Evolutionary conservation across 108 stramenopile species (phyloP), one percentile per base, ranked within the genome.

Genomic region (Skeletonema grethae): DNA sequence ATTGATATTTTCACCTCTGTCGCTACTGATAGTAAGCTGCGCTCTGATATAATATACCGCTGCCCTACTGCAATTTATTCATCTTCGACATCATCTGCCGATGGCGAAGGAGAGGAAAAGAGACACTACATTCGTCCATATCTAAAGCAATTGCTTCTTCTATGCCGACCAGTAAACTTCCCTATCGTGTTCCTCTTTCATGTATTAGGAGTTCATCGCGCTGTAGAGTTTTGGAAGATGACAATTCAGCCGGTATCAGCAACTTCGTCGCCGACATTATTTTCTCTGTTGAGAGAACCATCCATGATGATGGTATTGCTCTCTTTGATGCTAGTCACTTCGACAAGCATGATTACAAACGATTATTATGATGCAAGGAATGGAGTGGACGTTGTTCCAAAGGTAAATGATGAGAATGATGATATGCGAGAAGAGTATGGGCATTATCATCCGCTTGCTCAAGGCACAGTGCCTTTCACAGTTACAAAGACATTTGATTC

Each of bases 301-400:
- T 61, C 62, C 38, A 86, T 87, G 77, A 32, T 84, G 25, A 58
- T 86, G 59, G 80, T 82, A 35, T 43, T 88, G 61, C 31, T 85
- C 0, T 79, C 85, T 7, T 63, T 91, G 9, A 38, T 91, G 25
- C 69, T 90, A 9, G 85, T 83, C 6, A 86, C 89, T 1, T 76
- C 89, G 10, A 88, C 88, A 30, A 65, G 61, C 45, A 93, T 93
- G 92, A 67, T 93, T 31, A 87, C 90, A 61, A 93, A 93, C 76
- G 92, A 93, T 77, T 90, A 90, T 64, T 90, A 90, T 72, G 92
- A 93, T 71, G 73, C 74, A 11, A 77, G 84, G 35, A 67, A 73
- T 61, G 88, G 87, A 29, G 72, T 81, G 16, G 89, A 93, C 69
- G 13, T 72, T 22, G 28, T 41, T 55, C 48, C 68, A 61, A 8